Evolutionary conservation across 192 early-diverging fungal genomes (phyloP).

Genomic region (Coemansia sp.): DNA sequence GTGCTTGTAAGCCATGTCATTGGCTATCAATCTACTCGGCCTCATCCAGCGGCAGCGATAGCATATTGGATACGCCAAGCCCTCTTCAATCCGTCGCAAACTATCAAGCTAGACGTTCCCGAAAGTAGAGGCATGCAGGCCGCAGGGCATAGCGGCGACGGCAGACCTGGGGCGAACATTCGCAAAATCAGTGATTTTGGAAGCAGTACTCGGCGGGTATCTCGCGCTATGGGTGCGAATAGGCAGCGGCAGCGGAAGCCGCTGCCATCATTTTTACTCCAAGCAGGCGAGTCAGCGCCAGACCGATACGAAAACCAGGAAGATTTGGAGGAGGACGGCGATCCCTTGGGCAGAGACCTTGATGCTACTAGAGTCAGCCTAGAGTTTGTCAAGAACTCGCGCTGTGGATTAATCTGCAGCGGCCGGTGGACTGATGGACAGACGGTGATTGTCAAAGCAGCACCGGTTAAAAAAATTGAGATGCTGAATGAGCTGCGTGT

Average conservation of each 20-base stretch:
- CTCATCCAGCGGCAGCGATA: conserved; percentile 5
- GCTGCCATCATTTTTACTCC: no score
- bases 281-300: no score
- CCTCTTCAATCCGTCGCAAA: not conserved
- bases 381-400: not conserved
- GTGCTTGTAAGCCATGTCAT: not conserved
- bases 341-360: no score
- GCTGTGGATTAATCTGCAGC: not conserved
- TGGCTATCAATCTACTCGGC: not conserved
- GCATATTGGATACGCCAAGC: conserved; percentile 2
- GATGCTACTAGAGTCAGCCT: no score
- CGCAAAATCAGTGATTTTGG: no score
- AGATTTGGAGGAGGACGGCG: no score
- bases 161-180: no score
- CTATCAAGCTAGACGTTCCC: not conserved
- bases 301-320: no score
- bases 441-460: not conserved
- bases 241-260: not conserved
- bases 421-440: conserved; percentile 6
- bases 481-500: not conserved
- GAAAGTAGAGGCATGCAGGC: not conserved
- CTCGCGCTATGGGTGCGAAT: no score
- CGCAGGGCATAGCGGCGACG: no score
- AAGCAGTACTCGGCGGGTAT: no score
- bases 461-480: not conserved